A percentile compares a stretch with the other conserved stretches of the same genome.
Conservation (phyloP, 768 basidiomycete species). For the Chalciporus pseudorubinellus region DNA sequence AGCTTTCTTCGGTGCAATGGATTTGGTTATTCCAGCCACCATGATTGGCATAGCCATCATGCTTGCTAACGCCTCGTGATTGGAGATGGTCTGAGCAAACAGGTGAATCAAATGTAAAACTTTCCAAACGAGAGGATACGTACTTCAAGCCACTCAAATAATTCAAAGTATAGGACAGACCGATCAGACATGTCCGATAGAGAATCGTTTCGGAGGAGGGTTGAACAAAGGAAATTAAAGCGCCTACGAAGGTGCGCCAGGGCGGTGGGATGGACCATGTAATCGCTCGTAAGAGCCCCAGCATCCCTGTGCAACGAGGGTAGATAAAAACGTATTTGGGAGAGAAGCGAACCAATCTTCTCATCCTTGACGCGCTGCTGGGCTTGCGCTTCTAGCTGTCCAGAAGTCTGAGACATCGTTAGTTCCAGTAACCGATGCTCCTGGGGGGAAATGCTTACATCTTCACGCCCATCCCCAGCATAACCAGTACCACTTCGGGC, state of each 20-base stretch:
- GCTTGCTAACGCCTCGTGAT: slow-evolving; percentile 87
- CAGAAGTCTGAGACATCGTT: slow-evolving; percentile 56
- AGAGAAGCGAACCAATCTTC: slow-evolving; percentile 65
- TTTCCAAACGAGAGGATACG: not conserved
- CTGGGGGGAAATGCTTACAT: slow-evolving; percentile 52
- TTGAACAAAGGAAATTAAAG: slow-evolving; percentile 85
- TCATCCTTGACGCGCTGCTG: slow-evolving; percentile 74
- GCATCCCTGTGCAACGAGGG: slow-evolving; percentile 75
- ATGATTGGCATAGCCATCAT: slow-evolving; percentile 99
- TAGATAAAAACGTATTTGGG: slow-evolving; percentile 75
- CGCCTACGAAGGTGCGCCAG: slow-evolving; percentile 88
- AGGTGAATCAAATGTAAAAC: slow-evolving; percentile 4
- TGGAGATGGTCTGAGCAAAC: slow-evolving; percentile 73
- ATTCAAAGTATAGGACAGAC: slow-evolving; percentile 77
- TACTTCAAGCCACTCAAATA: slow-evolving; percentile 93
- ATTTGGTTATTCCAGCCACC: slow-evolving; percentile 71
- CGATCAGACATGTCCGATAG: slow-evolving; percentile 94
- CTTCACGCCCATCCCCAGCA: slow-evolving; percentile 78
- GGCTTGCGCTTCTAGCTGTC: slow-evolving; percentile 74
- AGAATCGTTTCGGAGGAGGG: slow-evolving; percentile 87
- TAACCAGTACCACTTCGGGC: slow-evolving; percentile 83
- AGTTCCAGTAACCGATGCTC: slow-evolving; percentile 4
- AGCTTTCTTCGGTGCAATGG: slow-evolving; percentile 55
- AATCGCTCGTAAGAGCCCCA: slow-evolving; percentile 83
- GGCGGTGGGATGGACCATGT: slow-evolving; percentile 87